Evolutionary conservation across 2,329 filamentous ascomycete genomes (phyloP).

Genomic region (Penicillium sp.): DNA sequence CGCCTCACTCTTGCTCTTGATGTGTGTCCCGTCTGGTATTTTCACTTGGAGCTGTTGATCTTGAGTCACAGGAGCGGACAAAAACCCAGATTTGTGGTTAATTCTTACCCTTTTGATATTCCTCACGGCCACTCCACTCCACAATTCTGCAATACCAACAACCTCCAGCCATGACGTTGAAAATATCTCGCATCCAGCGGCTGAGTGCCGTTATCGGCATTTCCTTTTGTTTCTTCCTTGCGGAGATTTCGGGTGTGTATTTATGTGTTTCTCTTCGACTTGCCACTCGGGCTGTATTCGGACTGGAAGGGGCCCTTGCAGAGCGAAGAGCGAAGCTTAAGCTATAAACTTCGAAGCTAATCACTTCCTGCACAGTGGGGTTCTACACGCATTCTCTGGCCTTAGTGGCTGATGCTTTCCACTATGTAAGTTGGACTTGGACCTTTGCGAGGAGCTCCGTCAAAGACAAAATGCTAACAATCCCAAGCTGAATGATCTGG

Average conservation of each 20-base stretch:
- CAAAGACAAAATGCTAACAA: slow-evolving; percentile 3
- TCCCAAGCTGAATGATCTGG: slow-evolving; percentile 68
- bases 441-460: not conserved
- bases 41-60: not conserved
- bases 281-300: not conserved
- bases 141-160: not conserved
- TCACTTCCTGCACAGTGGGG: slow-evolving; percentile 56
- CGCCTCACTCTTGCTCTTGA: not conserved
- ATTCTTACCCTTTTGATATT: not conserved
- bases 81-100: not conserved
- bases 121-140: not conserved
- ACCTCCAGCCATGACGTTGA: not conserved
- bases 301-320: not conserved
- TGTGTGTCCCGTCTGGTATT: not conserved
- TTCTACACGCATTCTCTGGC: slow-evolving; percentile 73
- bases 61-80: not conserved
- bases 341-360: slow-evolving; percentile 3
- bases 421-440: slow-evolving; percentile 63
- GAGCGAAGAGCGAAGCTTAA: not conserved
- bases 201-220: slow-evolving; percentile 26
- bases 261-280: not conserved
- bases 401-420: slow-evolving; percentile 76
- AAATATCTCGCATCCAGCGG: slow-evolving; percentile 21
- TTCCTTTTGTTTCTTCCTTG: slow-evolving; percentile 29
- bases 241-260: slow-evolving; percentile 25